Evolutionary conservation across 768 basidiomycete genomes (phyloP), one percentile per base, ranked within the genome.

Genomic region (Boletus vinaceobasis): DNA sequence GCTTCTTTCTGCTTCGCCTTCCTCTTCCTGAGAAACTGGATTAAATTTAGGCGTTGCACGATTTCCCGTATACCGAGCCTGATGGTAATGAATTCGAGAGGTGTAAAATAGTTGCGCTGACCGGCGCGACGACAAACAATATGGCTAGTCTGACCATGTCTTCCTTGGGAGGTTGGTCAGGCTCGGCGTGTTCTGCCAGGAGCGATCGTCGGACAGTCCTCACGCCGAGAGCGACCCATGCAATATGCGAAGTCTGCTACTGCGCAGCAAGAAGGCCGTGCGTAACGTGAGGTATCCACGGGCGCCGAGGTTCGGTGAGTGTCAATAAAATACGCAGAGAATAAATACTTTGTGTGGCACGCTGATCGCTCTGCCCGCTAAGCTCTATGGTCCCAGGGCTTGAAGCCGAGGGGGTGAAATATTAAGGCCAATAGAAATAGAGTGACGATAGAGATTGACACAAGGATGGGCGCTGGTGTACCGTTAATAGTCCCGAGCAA

Each of bases 1-100:
- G 74, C 71, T 44, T 82, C 79, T 15, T 55, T 88, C 79, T 3
- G 73, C 75, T 59, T 87, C 84, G 7, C 80, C 83, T 39, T 86
- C 84, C n/a, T 82, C 82, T 61, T 92, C 88, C 64, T 89, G 87
- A 7, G 83, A 73, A 33, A 87, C 82, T 2, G 87, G 84, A 58
- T 89, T 86, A 62, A 81, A 88, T 51, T 86, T 87, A 5, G 83
- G 73, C 15, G 85, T 83, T 6, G 85, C 82, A 58, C 91, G 89
- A 58, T 92, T 93, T 48, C 90, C 63, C 92, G 91, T 51, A 93
- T 86, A 21, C 89, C 86, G 7, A 93, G 78, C 45, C 89, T 77
- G 14, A 86, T 87, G 15, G 82, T 71, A 43, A 92, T 86, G 29
- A 92, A 89, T 65, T 92, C 89, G 29, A 93, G 71, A 5, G 90